phyloP scores from a whole-genome alignment of 108 stramenopile species.

The Chaetoceros muelleri region DNA sequence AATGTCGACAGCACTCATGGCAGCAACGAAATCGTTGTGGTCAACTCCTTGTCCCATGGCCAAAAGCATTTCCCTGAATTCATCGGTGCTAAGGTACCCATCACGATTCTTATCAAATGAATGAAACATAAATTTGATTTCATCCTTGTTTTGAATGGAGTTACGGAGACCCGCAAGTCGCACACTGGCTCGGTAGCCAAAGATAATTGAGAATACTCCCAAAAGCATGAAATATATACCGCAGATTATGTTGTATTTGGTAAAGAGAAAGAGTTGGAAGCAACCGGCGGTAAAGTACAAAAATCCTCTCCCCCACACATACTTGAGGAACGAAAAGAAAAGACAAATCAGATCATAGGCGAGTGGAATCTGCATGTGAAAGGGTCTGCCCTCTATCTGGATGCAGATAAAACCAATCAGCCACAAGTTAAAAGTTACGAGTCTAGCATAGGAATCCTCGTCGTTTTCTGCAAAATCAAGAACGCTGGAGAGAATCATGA shows the following conservation, averaged over 20 bases:
- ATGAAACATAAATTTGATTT: neutral
- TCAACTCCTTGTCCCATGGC: neutral
- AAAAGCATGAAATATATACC: neutral
- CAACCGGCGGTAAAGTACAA: conserved; percentile 35
- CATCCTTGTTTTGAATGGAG: neutral
- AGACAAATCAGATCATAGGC: neutral
- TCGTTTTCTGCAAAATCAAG: neutral
- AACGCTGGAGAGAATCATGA: neutral
- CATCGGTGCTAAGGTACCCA: neutral
- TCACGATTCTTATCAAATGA: neutral
- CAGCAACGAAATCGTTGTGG: neutral
- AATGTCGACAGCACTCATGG: neutral
- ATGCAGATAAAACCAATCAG: neutral
- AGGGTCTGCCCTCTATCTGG: neutral
- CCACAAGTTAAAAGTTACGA: neutral
- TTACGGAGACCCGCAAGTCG: neutral
- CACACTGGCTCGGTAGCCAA: neutral
- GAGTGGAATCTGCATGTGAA: neutral
- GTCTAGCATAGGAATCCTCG: neutral
- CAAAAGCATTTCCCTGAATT: neutral
- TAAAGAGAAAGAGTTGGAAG: neutral
- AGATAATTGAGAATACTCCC: neutral
- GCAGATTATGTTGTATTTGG: neutral
- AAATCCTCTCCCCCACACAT: conserved; percentile 50
- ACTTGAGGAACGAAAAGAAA: neutral